These are phyloP conservation scores for Saitozyma podzolica DNA, from an alignment of 768 basidiomycete species.

Conservation along the genomic window DNA sequence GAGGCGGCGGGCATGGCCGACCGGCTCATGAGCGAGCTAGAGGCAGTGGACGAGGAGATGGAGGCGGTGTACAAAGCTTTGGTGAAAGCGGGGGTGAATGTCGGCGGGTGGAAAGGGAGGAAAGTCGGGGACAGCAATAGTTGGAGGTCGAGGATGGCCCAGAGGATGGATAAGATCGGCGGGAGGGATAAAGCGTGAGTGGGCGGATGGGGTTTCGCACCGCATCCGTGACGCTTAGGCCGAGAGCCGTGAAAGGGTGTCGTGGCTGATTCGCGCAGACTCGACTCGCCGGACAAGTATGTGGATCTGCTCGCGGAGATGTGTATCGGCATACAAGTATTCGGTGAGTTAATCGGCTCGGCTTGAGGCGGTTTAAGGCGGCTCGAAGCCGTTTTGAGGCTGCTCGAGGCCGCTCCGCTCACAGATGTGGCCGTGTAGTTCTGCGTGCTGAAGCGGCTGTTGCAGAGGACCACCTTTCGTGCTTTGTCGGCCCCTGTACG, in stretches of 20 bases:
- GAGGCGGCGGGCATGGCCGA: conserved; percentile 6
- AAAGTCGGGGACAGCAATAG: conserved; percentile 22
- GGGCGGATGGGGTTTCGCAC: no score
- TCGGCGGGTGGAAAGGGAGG: conserved; percentile 42
- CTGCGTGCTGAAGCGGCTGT: not conserved
- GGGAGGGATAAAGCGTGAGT: conserved; percentile 1
- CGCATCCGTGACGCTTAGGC: no score
- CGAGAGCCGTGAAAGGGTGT: no score
- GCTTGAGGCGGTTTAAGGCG: not conserved
- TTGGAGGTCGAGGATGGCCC: not conserved
- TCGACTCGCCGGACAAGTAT: conserved; percentile 28
- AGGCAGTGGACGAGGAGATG: conserved; percentile 43
- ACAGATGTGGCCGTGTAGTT: no score
- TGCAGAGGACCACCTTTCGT: conserved; percentile 36
- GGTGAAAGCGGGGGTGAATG: conserved; percentile 27
- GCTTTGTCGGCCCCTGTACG: conserved; percentile 31
- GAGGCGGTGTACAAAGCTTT: conserved; percentile 28
- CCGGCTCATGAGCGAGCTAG: conserved; percentile 11
- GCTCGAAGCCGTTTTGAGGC: no score
- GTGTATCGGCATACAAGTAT: conserved; percentile 32
- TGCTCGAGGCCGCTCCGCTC: no score
- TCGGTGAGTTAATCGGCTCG: conserved; percentile 24
- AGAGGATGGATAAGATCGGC: not conserved
- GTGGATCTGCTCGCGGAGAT: conserved; percentile 36
- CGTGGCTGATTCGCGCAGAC: no score